These are phyloP conservation scores for Scytalidium sp. DNA, from an alignment of 2,329 filamentous ascomycete species.

Conservation along the genomic window DNA sequence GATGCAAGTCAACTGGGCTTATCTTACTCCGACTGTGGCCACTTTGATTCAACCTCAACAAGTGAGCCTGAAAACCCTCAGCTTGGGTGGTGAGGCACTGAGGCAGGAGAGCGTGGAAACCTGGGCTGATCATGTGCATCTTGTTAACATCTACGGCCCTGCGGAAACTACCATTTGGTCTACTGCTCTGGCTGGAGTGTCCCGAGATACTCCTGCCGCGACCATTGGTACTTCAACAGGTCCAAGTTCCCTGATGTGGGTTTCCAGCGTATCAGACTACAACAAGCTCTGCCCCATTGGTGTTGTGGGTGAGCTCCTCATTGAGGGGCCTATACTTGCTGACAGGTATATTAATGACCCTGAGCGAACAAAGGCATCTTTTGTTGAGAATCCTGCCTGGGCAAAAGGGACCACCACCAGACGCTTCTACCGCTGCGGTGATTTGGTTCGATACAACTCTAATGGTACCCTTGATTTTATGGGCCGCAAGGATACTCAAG, in stretches of 20 bases:
- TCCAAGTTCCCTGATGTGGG: constrained; percentile 2
- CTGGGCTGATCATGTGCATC: constrained; percentile 31
- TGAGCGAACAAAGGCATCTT: background rate
- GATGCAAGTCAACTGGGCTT: constrained; percentile 13
- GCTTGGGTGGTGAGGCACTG: constrained; percentile 90
- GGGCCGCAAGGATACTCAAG: constrained; percentile 60
- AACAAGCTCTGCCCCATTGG: constrained; percentile 4
- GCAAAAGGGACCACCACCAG: background rate
- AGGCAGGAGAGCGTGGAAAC: constrained; percentile 42
- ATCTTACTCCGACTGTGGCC: constrained; percentile 13
- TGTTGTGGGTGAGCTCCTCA: constrained; percentile 4
- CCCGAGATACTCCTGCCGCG: constrained; percentile 4
- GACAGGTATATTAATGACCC: constrained; percentile 3
- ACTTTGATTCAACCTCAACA: background rate
- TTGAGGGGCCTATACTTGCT: constrained; percentile 6
- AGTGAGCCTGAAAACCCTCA: constrained; percentile 69
- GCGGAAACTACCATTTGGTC: constrained; percentile 84
- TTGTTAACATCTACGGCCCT: constrained; percentile 65
- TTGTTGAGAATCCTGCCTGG: background rate
- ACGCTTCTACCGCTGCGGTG: constrained; percentile 46
- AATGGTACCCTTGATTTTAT: constrained; percentile 59
- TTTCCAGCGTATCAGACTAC: background rate
- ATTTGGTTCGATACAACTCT: constrained; percentile 56
- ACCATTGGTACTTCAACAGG: constrained; percentile 1
- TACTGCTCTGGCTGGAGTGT: background rate